These are phyloP conservation scores for Vitis cinerea DNA, from an alignment of 164 flowering plant genomes.

Conservation along the genomic window DNA sequence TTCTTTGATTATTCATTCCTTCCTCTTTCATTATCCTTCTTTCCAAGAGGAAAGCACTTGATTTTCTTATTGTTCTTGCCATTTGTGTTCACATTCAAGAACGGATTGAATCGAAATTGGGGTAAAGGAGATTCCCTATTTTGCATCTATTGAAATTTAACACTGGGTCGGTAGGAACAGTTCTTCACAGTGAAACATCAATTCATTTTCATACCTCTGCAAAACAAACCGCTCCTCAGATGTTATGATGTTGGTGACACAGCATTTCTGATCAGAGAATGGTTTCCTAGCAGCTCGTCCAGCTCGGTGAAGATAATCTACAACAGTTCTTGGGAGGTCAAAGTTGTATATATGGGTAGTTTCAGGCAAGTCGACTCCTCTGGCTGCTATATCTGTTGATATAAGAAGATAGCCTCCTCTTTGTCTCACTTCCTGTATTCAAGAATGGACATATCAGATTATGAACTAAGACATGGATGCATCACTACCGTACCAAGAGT, in stretches of 20 bases:
- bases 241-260: slow-evolving; percentile 63
- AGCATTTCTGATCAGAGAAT: slow-evolving; percentile 68
- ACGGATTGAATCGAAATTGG: too few relatives aligned
- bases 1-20: too few relatives aligned
- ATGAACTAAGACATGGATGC: background rate
- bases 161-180: slow-evolving; percentile 3
- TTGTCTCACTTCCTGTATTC: slow-evolving; percentile 69
- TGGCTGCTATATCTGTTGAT: slow-evolving; percentile 88
- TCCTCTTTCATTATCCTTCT: too few relatives aligned
- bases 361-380: slow-evolving; percentile 93
- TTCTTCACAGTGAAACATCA: slow-evolving; percentile 77
- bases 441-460: background rate
- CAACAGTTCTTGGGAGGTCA: slow-evolving; percentile 81
- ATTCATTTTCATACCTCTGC: slow-evolving; percentile 79
- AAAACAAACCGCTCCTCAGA: slow-evolving; percentile 77
- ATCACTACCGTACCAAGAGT: background rate
- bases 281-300: slow-evolving; percentile 92
- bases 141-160: too few relatives aligned
- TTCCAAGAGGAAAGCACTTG: too few relatives aligned
- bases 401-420: slow-evolving; percentile 69
- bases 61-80: too few relatives aligned
- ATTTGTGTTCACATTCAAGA: too few relatives aligned
- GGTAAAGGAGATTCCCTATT: too few relatives aligned
- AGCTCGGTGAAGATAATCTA: slow-evolving; percentile 90
- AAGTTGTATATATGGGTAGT: slow-evolving; percentile 93